Base-by-base conservation (phyloP, 352 stramenopile genomes). In the Phytophthora pseudosyringae region DNA sequence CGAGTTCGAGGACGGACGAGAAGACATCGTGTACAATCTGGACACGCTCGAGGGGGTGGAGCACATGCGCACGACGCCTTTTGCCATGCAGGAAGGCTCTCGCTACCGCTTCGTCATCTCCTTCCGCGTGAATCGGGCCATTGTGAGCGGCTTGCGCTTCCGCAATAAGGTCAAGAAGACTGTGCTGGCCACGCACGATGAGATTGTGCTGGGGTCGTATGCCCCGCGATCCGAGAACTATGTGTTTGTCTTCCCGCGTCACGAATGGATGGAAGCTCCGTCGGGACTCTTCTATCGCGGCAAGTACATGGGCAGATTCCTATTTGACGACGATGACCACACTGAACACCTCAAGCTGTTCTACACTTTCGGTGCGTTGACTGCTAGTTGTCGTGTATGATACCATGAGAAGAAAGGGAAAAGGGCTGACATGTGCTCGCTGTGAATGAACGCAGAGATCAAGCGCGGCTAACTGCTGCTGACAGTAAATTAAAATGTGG, bases 101-200 rank as follows among this genome's bases (percentile, higher is more conserved):
- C 87, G 78, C 13, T 97, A 95, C 72, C 91, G 91, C 38, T 97
- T 97, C 46, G 74, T 59, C 4, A 91, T 97, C 56, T 71, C 67
- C 15, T 97, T 97, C 58, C 83, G 87, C 40, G 88, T 96, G 43
- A 95, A 97, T 51, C 81, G 84, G 16, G 65, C 83, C 11, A 96
- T 97, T 56, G 83, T 97, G 33, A 93, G 83, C 41, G 88, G 89
- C 2, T 54, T 96, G 35, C 86, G 86, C 38, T 97, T 96, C 71
- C 71, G 74, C 43, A 96, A 96, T 67, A 94, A 94, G 64, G 82
- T 91, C 44, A 93, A 90, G 53, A 95, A 94, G 69, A 89, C 84
- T 15, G 76, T 96, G 29, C 62, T 96, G 9, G 82, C 83, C 9
- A 87, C 71, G 13, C 73, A 64, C 0, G 89, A 96, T 52, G 81